Evolutionary conservation across 2,329 filamentous ascomycete genomes (phyloP).

Genomic region (Penicillium sp.): DNA sequence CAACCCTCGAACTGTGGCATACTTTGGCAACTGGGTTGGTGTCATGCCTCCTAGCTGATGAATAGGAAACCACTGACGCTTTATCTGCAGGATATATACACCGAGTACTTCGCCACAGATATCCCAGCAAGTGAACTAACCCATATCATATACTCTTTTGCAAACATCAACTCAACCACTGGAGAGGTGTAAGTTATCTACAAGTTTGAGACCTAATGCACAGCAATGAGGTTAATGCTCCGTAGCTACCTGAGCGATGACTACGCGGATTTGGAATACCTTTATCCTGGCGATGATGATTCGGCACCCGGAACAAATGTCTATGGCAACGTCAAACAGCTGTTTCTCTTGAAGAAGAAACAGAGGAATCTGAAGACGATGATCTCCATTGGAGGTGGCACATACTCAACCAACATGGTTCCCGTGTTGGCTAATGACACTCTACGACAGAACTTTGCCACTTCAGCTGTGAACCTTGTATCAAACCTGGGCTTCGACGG

Average conservation of each 20-base stretch:
- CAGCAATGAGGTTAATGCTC: neutral
- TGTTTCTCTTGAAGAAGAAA: conserved; percentile 62
- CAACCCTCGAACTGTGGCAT: neutral
- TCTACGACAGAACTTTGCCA: conserved; percentile 62
- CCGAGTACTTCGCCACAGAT: conserved; percentile 57
- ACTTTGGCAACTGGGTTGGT: conserved; percentile 3
- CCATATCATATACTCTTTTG: conserved; percentile 8
- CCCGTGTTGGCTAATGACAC: conserved; percentile 57
- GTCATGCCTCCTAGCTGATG: neutral
- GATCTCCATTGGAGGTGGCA: conserved; percentile 80
- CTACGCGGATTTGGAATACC: conserved; percentile 8
- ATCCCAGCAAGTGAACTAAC: conserved; percentile 5
- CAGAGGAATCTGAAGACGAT: conserved; percentile 75
- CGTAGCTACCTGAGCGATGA: conserved; percentile 2
- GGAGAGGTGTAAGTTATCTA: conserved; percentile 3
- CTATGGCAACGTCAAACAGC: conserved; percentile 17
- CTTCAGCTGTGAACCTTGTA: conserved; percentile 66
- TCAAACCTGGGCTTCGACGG: conserved; percentile 68
- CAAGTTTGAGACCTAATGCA: neutral
- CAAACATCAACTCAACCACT: conserved; percentile 7
- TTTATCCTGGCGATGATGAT: conserved; percentile 5
- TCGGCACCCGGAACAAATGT: conserved; percentile 2
- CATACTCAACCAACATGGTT: conserved; percentile 70
- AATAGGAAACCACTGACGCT: neutral
- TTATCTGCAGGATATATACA: conserved; percentile 64